phyloP scores from a whole-genome alignment of 495 filamentous ascomycete species.

The Gamarada debralockiae region DNA sequence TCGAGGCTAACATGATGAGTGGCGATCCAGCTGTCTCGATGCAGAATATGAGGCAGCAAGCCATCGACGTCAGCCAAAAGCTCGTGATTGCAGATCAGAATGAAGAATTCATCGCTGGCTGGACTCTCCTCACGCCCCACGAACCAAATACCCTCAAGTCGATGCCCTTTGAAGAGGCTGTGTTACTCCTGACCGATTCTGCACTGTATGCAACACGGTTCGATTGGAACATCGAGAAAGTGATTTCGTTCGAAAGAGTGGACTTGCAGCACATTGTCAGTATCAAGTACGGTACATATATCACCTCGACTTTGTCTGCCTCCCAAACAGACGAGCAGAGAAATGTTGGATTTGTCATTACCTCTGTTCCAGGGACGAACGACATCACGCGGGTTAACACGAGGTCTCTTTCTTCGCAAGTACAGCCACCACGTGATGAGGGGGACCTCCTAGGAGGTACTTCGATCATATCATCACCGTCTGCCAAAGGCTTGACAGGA shows the following conservation, averaged over 20 bases:
- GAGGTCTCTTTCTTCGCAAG: constrained; percentile 62
- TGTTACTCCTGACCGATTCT: constrained; percentile 78
- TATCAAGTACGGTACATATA: constrained; percentile 78
- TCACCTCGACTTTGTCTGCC: constrained; percentile 77
- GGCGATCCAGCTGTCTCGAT: constrained; percentile 85
- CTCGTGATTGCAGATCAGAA: constrained; percentile 78
- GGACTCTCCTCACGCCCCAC: constrained; percentile 65
- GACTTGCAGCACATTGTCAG: constrained; percentile 64
- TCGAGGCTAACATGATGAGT: constrained; percentile 82
- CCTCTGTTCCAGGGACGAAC: constrained; percentile 62
- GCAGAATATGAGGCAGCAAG: constrained; percentile 75
- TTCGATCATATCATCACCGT: constrained; percentile 7
- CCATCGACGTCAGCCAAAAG: constrained; percentile 79
- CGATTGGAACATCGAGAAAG: constrained; percentile 91
- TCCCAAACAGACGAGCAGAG: constrained; percentile 67
- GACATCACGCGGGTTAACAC: constrained; percentile 80
- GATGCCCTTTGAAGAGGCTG: constrained; percentile 75
- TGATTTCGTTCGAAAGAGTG: constrained; percentile 84
- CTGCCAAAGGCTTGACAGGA: neutral
- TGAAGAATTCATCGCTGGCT: constrained; percentile 82
- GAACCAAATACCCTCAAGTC: constrained; percentile 61
- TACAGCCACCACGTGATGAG: constrained; percentile 19
- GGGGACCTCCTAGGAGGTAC: constrained; percentile 11
- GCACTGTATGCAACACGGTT: constrained; percentile 86
- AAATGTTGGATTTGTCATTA: constrained; percentile 80